These are phyloP conservation scores for Schwanniomyces occidentalis DNA, from an alignment of 805 yeast genomes.

Conservation along the genomic window DNA sequence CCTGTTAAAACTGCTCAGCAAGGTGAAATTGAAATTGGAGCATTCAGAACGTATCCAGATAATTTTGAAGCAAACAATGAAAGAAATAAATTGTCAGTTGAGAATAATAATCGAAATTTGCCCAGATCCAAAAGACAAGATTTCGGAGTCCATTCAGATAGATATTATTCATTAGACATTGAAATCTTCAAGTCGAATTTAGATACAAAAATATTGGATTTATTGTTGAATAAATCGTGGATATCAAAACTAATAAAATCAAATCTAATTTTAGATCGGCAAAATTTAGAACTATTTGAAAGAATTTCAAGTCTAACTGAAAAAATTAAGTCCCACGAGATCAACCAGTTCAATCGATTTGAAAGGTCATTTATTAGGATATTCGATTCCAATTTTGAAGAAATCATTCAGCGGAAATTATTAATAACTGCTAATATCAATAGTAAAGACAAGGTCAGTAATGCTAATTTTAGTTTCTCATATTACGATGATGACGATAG, in stretches of 20 bases:
- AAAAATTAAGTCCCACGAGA: slow-evolving; percentile 8
- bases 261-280: slow-evolving; percentile 5
- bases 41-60: slow-evolving; percentile 71
- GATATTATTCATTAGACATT: slow-evolving; percentile 66
- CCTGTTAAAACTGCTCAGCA: slow-evolving; percentile 67
- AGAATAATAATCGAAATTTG: background rate
- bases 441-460: background rate
- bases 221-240: slow-evolving; percentile 25
- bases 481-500: background rate
- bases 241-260: slow-evolving; percentile 13
- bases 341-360: slow-evolving; percentile 5
- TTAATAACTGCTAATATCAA: background rate
- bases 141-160: slow-evolving; percentile 69
- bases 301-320: slow-evolving; percentile 9
- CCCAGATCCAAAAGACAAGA: slow-evolving; percentile 59
- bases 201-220: slow-evolving; percentile 40
- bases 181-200: slow-evolving; percentile 54
- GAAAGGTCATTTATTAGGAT: slow-evolving; percentile 6
- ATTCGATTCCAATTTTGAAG: slow-evolving; percentile 11
- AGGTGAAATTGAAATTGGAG: slow-evolving; percentile 79
- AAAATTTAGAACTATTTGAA: slow-evolving; percentile 9
- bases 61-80: background rate
- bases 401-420: slow-evolving; percentile 3
- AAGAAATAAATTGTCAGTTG: background rate
- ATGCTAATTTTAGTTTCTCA: too few species aligned